phyloP scores from a whole-genome alignment of 768 basidiomycete genomes.

The Bullera alba region DNA sequence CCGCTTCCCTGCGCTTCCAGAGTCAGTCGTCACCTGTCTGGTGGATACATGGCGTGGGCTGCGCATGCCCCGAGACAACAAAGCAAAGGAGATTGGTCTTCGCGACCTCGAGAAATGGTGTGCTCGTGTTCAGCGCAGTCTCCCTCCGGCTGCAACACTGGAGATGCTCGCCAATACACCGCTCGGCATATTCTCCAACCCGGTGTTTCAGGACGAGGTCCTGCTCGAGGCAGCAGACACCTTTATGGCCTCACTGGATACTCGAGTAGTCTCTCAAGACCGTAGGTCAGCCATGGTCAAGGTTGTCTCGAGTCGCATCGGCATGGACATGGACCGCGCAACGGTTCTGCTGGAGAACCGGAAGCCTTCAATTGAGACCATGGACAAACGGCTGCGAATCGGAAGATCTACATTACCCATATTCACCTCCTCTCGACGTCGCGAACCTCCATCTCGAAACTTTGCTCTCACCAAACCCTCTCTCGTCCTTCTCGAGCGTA shows the following conservation, averaged over 20 bases:
- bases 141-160: slow-evolving; percentile 52
- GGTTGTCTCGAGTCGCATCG: slow-evolving; percentile 58
- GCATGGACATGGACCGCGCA: slow-evolving; percentile 62
- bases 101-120: slow-evolving; percentile 78
- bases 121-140: slow-evolving; percentile 58
- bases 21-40: slow-evolving; percentile 51
- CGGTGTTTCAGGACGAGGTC: slow-evolving; percentile 74
- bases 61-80: slow-evolving; percentile 26
- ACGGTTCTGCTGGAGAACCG: slow-evolving; percentile 64
- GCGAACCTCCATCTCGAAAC: slow-evolving; percentile 2
- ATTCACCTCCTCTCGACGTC: neutral
- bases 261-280: slow-evolving; percentile 17
- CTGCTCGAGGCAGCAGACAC: slow-evolving; percentile 82
- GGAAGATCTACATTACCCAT: slow-evolving; percentile 53
- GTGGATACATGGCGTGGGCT: slow-evolving; percentile 66
- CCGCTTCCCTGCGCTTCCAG: slow-evolving; percentile 60
- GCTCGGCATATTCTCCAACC: slow-evolving; percentile 58
- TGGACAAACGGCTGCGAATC: slow-evolving; percentile 52
- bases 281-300: slow-evolving; percentile 48
- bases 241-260: slow-evolving; percentile 64
- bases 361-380: slow-evolving; percentile 61
- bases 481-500: slow-evolving; percentile 66
- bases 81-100: slow-evolving; percentile 54
- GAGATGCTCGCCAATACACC: slow-evolving; percentile 13
- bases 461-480: slow-evolving; percentile 89